phyloP scores from a whole-genome alignment of 805 yeast species.

The Yamadazyma nakazawae region DNA sequence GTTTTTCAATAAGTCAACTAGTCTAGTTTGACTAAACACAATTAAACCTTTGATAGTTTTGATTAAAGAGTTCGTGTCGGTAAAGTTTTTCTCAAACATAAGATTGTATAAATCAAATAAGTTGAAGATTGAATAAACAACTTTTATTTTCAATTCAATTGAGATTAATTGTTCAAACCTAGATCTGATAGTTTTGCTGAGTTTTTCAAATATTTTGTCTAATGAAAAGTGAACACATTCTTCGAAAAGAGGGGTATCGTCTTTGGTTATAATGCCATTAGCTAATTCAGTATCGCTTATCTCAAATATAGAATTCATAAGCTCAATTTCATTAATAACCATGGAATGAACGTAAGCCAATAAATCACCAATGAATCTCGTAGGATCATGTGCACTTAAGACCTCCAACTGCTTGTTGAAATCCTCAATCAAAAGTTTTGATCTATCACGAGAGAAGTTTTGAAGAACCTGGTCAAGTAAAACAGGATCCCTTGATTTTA shows the following conservation, averaged over 20 bases:
- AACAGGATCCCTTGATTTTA: slow-evolving; percentile 36
- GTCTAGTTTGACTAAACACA: slow-evolving; percentile 24
- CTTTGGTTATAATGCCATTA: slow-evolving; percentile 6
- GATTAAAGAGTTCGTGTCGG: slow-evolving; percentile 15
- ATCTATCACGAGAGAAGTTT: slow-evolving; percentile 66
- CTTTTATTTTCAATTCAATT: slow-evolving; percentile 55
- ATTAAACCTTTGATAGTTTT: slow-evolving; percentile 23
- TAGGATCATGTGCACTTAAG: slow-evolving; percentile 67
- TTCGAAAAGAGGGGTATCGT: slow-evolving; percentile 8
- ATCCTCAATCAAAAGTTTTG: slow-evolving; percentile 61
- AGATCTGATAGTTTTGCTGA: slow-evolving; percentile 59
- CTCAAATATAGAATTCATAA: slow-evolving; percentile 57
- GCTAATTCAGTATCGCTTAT: slow-evolving; percentile 14
- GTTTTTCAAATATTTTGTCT: slow-evolving; percentile 42
- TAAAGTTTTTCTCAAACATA: slow-evolving; percentile 56
- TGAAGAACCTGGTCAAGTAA: slow-evolving; percentile 58
- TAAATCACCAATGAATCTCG: slow-evolving; percentile 80
- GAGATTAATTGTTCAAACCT: slow-evolving; percentile 67
- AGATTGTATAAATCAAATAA: slow-evolving; percentile 64
- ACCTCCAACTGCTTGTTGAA: slow-evolving; percentile 39
- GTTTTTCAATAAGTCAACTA: slow-evolving; percentile 24
- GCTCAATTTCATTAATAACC: slow-evolving; percentile 83
- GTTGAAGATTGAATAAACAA: slow-evolving; percentile 56
- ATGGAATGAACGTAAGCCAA: slow-evolving; percentile 84
- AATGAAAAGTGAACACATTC: background rate